A percentile compares a stretch with the other conserved stretches of the same genome.
Evolutionary conservation across 2,329 filamentous ascomycete genomes (phyloP).

Genomic region (Nemania sp.): DNA sequence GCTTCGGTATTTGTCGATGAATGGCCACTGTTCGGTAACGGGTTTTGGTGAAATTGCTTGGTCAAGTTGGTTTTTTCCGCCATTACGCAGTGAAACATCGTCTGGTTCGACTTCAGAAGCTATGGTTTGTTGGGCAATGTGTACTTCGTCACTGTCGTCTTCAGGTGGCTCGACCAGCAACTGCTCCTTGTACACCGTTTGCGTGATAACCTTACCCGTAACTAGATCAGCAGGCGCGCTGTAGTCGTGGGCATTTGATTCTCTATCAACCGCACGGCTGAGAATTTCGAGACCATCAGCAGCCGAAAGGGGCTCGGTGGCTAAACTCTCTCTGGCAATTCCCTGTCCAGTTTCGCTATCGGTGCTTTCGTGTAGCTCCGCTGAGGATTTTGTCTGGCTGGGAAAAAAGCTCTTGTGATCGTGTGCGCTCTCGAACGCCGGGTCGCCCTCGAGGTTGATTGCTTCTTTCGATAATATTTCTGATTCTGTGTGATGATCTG

Average conservation of each 20-base stretch:
- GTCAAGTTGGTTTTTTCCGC: slow-evolving; percentile 19
- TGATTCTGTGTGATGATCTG: slow-evolving; percentile 3
- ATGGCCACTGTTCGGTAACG: slow-evolving; percentile 29
- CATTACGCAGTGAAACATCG: not conserved
- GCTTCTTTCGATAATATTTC: not conserved
- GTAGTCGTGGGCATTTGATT: slow-evolving; percentile 21
- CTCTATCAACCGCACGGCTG: slow-evolving; percentile 30
- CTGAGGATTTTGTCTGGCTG: not conserved
- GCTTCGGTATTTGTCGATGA: slow-evolving; percentile 31
- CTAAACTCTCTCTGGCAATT: not conserved
- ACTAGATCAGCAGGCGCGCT: not conserved
- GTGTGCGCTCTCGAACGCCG: not conserved
- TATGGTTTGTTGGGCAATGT: not conserved
- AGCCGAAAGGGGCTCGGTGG: slow-evolving; percentile 26
- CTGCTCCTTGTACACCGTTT: slow-evolving; percentile 7
- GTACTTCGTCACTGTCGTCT: slow-evolving; percentile 1
- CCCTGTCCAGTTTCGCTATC: not conserved
- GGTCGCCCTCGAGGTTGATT: not conserved
- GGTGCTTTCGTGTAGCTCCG: not conserved
- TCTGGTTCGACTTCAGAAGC: not conserved
- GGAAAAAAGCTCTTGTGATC: not conserved
- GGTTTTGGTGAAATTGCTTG: slow-evolving; percentile 15
- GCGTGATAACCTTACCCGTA: slow-evolving; percentile 12
- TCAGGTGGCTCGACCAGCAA: not conserved
- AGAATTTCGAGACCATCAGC: slow-evolving; percentile 38